phyloP scores from a whole-genome alignment of 2,329 filamentous ascomycete genomes.

The Gnomoniopsis sp. region DNA sequence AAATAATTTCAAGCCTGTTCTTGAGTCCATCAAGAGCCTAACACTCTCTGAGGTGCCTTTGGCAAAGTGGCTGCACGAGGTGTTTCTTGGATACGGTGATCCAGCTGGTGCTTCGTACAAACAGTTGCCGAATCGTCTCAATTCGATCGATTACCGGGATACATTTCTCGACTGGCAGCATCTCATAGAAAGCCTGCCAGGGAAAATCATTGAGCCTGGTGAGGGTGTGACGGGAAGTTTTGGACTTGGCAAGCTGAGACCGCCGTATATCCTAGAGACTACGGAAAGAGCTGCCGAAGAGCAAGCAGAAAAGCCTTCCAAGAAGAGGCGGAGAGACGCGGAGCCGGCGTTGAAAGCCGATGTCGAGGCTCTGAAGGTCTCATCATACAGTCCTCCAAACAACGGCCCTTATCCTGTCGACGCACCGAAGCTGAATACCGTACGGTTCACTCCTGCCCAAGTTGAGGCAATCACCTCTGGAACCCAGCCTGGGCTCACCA shows the following conservation, averaged over 20 bases:
- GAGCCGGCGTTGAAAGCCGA: conserved; percentile 62
- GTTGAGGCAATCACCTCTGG: conserved; percentile 91
- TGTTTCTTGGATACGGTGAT: conserved; percentile 96
- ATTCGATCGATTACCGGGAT: conserved; percentile 83
- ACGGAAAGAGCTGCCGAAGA: conserved; percentile 51
- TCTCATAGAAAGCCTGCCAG: conserved; percentile 83
- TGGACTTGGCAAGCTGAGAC: conserved; percentile 68
- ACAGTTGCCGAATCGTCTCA: conserved; percentile 72
- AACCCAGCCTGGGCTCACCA: conserved; percentile 87
- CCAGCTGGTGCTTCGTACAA: conserved; percentile 84
- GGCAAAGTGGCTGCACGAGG: conserved; percentile 90
- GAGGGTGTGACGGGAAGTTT: conserved; percentile 71
- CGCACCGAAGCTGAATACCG: conserved; percentile 72
- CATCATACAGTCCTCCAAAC: conserved; percentile 85
- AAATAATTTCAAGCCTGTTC: conserved; percentile 94
- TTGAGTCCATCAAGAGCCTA: conserved; percentile 86
- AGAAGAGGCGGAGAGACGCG: conserved; percentile 81
- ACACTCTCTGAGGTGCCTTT: conserved; percentile 81
- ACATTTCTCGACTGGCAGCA: conserved; percentile 97
- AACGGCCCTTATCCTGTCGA: conserved; percentile 87
- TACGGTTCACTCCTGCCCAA: conserved; percentile 89
- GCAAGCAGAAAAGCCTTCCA: conserved; percentile 59
- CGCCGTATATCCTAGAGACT: conserved; percentile 81
- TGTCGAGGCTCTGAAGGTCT: conserved; percentile 71
- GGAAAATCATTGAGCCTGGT: conserved; percentile 77